Base-by-base conservation (phyloP, 441 rosid genomes). In the Gossypium schwendimanii region DNA sequence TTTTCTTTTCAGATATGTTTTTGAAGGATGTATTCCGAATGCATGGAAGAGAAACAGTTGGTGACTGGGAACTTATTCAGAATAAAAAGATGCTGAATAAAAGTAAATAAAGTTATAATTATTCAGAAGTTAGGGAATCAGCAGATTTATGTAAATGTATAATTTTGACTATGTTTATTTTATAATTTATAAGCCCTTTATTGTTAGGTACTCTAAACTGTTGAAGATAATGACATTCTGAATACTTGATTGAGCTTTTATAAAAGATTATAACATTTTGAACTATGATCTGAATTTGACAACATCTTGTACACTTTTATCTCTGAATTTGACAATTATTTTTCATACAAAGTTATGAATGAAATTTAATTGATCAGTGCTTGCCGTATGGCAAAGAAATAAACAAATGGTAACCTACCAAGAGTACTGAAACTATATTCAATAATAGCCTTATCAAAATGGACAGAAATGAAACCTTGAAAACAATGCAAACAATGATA, bases 81-180 rank as follows among this genome's bases (percentile, higher is more conserved):
- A 58, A 58, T 10, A 24, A 24, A 55, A 39, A 39, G 44, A 39
- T 39, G 44, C 44, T 39, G 44, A 39, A 39, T 39, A 39, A 39
- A 39, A 39, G 44, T 39, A 39, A 39, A 8, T 39, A 60, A 63
- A 33, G 21, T 20, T 1, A 36, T 70, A 63, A 50, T 63, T 58
- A 2, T 63, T 39, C 12, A 58, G 31, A 57, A 33, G 6, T 14
- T 44, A 33, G 58, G 47, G 47, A 44, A 18, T 21, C 9, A 60
- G 59, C 57, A 70, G 72, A 45, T 62, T 8, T 76, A 41, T 72
- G 83, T 78, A 76, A 68, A 78, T 74, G 33, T 59, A 49, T 26
- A 49, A 23, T 47, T 50, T 50, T 8, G n/a, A 49, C 24, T 3
- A n/a, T 24, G 33, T 67, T 24, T 49, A 66, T 66, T 67, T 28